These are phyloP conservation scores for Kwoniella shandongensis DNA, from an alignment of 768 basidiomycete species.

Conservation along the genomic window DNA sequence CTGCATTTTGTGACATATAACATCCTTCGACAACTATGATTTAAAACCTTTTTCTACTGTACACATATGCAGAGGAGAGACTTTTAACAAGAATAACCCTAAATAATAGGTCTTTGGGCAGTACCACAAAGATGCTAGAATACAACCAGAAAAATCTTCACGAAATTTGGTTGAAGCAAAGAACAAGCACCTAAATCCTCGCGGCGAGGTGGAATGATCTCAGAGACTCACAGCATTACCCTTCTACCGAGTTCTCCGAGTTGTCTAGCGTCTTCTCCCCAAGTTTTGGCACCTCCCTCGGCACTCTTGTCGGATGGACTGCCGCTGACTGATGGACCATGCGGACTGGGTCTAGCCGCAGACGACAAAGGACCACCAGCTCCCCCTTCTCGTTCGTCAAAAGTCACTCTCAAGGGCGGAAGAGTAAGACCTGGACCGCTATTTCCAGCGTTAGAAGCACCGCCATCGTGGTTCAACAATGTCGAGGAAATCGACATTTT, in stretches of 20 bases:
- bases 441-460: background rate
- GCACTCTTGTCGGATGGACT: slow-evolving; percentile 14
- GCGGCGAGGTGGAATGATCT: no score
- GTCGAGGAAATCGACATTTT: slow-evolving; percentile 28
- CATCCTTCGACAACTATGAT: no score
- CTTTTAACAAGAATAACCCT: no score
- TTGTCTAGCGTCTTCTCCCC: slow-evolving; percentile 29
- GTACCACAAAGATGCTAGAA: no score
- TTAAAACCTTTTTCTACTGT: no score
- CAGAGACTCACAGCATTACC: slow-evolving; percentile 19
- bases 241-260: slow-evolving; percentile 31
- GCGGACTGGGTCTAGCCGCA: slow-evolving; percentile 10
- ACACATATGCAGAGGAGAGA: no score
- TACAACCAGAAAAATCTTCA: no score
- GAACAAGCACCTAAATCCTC: no score
- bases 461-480: slow-evolving; percentile 15
- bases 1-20: no score
- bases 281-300: slow-evolving; percentile 10
- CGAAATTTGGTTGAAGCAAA: no score
- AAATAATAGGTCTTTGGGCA: no score
- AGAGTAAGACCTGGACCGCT: slow-evolving; percentile 20
- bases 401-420: slow-evolving; percentile 31
- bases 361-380: slow-evolving; percentile 9
- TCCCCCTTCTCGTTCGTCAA: slow-evolving; percentile 21
- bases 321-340: background rate